phyloP scores from a whole-genome alignment of 306 rosid species.

The Carpinus viminea region DNA sequence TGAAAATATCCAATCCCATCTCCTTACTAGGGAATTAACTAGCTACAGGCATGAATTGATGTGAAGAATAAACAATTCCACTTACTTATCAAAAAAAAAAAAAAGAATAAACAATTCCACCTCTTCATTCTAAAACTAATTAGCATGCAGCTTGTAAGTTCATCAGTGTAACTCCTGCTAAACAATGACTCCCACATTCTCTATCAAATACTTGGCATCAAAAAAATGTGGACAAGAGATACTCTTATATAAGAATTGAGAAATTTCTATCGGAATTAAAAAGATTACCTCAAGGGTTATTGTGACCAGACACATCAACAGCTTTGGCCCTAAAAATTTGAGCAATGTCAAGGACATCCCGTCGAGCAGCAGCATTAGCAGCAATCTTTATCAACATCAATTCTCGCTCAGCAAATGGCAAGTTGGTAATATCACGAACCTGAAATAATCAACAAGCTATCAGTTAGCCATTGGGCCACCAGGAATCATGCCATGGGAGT shows the following conservation, averaged over 20 bases:
- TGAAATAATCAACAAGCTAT: conserved; percentile 25
- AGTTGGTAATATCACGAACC: conserved; percentile 75
- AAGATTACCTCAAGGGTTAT: conserved; percentile 75
- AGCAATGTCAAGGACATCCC: conserved; percentile 85
- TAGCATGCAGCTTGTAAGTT: background rate
- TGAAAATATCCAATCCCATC: background rate
- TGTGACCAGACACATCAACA: conserved; percentile 83
- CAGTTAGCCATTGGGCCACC: conserved; percentile 16
- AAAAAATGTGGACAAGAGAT: conserved; percentile 1
- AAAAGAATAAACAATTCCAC: background rate
- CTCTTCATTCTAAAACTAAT: background rate
- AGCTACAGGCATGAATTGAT: background rate
- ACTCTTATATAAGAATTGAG: conserved; percentile 13
- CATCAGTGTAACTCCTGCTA: background rate
- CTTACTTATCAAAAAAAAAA: too few species aligned
- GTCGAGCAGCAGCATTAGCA: conserved; percentile 74
- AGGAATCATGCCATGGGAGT: background rate
- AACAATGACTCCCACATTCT: conserved; percentile 16
- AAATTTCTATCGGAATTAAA: conserved; percentile 14
- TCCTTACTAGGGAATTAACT: background rate
- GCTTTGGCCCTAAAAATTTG: conserved; percentile 81
- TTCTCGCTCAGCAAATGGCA: conserved; percentile 88
- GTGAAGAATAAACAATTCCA: background rate
- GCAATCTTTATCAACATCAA: conserved; percentile 82
- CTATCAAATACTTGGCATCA: background rate